Percentiles rank a stretch among this genome's conserved stretches.
Conservation (phyloP, 495 filamentous ascomycete species). For the Aspergillus avenaceus region DNA sequence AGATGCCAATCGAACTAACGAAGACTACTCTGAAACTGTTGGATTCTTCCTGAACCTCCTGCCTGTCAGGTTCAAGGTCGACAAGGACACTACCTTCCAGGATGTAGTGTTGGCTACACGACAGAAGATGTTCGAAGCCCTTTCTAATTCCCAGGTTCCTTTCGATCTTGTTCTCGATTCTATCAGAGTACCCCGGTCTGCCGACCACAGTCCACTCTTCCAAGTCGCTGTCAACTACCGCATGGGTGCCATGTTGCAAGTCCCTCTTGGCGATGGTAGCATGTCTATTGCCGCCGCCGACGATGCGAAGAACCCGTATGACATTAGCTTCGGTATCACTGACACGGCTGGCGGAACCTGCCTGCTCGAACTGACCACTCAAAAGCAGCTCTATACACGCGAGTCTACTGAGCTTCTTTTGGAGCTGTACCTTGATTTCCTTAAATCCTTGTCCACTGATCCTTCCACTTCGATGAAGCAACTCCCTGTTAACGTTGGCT, state of each 20-base stretch:
- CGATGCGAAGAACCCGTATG: not conserved
- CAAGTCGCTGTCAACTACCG: slow-evolving; percentile 30
- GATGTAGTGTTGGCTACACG: slow-evolving; percentile 19
- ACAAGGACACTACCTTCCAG: slow-evolving; percentile 28
- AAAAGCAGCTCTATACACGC: slow-evolving; percentile 1
- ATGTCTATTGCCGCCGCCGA: not conserved
- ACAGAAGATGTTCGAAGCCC: slow-evolving; percentile 10
- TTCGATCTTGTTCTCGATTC: slow-evolving; percentile 24
- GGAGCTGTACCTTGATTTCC: not conserved
- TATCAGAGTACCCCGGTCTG: slow-evolving; percentile 9
- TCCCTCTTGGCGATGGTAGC: not conserved
- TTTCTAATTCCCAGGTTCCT: slow-evolving; percentile 17
- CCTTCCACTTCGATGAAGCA: not conserved
- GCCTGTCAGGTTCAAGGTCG: slow-evolving; percentile 28
- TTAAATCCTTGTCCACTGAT: not conserved
- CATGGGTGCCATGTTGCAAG: not conserved
- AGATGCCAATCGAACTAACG: slow-evolving; percentile 34
- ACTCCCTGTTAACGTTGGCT: not conserved
- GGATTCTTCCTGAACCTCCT: slow-evolving; percentile 44
- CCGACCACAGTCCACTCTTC: slow-evolving; percentile 19
- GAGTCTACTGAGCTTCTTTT: not conserved
- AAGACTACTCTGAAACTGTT: slow-evolving; percentile 20
- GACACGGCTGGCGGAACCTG: not conserved
- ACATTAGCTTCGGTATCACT: not conserved
- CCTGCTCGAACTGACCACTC: not conserved